Conservation (phyloP, 2,329 filamentous ascomycete species). For the Aspergillus oerlinghausenensis region DNA sequence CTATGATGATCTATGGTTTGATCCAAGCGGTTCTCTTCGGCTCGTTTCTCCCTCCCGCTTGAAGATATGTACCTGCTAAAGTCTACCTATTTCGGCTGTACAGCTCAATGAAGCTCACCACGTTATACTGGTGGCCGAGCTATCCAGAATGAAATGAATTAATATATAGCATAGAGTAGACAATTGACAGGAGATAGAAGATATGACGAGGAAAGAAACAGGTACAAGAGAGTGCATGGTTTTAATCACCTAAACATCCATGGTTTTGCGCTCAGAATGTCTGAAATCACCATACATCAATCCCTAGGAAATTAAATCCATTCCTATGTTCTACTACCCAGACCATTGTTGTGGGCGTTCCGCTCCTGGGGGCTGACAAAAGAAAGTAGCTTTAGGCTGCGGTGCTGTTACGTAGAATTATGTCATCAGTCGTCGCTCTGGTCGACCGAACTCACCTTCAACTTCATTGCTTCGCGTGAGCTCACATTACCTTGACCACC, state of each 20-base stretch:
- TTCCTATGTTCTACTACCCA: not conserved
- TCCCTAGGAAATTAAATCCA: not conserved
- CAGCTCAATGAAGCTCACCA: not conserved
- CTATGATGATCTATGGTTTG: slow-evolving; percentile 75
- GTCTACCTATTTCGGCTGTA: not conserved
- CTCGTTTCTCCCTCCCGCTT: slow-evolving; percentile 88
- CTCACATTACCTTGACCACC: slow-evolving; percentile 10
- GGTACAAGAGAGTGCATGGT: not conserved
- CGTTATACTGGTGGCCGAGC: not conserved
- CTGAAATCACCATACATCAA: not conserved
- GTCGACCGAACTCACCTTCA: slow-evolving; percentile 13
- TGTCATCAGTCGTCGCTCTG: slow-evolving; percentile 22
- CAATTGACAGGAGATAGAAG: not conserved
- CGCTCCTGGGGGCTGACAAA: not conserved
- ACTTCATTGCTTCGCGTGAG: slow-evolving; percentile 16
- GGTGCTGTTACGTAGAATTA: slow-evolving; percentile 22
- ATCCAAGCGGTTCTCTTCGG: slow-evolving; percentile 82
- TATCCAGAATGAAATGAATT: not conserved
- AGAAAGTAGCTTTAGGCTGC: slow-evolving; percentile 14
- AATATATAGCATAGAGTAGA: not conserved
- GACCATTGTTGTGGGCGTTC: not conserved
- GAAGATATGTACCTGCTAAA: not conserved
- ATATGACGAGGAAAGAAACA: not conserved
- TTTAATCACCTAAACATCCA: not conserved
- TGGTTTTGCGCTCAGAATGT: not conserved